Evolutionary conservation across 805 yeast genomes (phyloP).

Genomic region (Pichia ethanolica): DNA sequence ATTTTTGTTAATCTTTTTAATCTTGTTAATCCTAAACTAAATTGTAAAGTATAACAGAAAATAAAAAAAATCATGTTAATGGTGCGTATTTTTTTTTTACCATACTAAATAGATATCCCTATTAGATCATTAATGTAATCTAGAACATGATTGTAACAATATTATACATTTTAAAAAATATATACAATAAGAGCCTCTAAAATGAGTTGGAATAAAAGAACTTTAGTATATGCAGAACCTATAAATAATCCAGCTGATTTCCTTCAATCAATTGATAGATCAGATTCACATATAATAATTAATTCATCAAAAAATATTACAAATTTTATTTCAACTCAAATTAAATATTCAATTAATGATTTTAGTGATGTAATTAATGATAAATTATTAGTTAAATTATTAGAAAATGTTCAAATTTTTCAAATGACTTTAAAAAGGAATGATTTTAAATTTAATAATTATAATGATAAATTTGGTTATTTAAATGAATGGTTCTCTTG

Average conservation of each 20-base stretch:
- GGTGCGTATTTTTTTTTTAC: no score
- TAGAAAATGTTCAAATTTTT: not conserved
- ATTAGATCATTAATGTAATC: no score
- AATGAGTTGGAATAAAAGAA: not conserved
- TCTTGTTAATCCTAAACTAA: no score
- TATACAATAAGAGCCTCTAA: no score
- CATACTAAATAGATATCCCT: no score
- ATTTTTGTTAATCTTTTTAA: no score
- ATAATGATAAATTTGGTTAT: not conserved
- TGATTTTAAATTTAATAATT: not conserved
- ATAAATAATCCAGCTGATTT: not conserved
- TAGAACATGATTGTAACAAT: no score
- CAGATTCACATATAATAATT: not conserved
- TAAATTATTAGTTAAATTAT: not conserved
- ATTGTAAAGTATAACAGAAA: no score
- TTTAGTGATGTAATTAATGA: not conserved
- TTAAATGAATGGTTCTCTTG: conserved; percentile 1
- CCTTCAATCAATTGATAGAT: not conserved
- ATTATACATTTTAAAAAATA: no score
- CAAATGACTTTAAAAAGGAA: not conserved
- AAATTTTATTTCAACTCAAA: not conserved
- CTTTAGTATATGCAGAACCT: not conserved
- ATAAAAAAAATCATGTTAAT: no score
- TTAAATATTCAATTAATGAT: not conserved
- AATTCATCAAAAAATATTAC: not conserved